A percentile compares a stretch with the other conserved stretches of the same genome.
Conservation (phyloP, 192 early-diverging fungal species). For the Bifiguratus adelaidae region DNA sequence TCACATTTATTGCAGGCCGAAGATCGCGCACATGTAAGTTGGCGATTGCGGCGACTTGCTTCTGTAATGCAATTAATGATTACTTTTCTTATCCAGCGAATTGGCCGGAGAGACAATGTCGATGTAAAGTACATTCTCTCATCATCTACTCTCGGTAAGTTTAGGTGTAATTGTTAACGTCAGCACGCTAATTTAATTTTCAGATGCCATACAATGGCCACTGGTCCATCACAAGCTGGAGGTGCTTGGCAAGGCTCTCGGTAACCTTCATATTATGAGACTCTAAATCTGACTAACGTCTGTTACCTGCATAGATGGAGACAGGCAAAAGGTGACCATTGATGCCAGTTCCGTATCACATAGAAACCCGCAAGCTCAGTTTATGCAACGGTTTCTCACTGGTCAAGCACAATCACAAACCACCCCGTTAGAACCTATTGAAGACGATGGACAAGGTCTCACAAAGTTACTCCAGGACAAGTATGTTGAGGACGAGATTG, state of each 20-base stretch:
- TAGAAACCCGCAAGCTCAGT: too few relatives aligned
- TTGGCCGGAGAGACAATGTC: conserved; percentile 23
- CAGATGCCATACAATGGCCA: conserved; percentile 35
- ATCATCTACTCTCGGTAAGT: conserved; percentile 25
- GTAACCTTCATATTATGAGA: conserved; percentile 3
- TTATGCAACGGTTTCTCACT: too few relatives aligned
- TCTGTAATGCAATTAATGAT: not conserved
- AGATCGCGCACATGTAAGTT: conserved; percentile 27
- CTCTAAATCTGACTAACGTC: too few relatives aligned
- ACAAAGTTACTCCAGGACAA: too few relatives aligned
- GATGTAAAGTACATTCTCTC: conserved; percentile 37
- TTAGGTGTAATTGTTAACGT: not conserved
- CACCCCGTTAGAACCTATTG: too few relatives aligned
- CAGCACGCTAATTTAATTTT: not conserved
- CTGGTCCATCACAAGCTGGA: conserved; percentile 21
- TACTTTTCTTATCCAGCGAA: conserved; percentile 14
- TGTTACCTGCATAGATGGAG: too few relatives aligned
- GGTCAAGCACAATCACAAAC: too few relatives aligned
- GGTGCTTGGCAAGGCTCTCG: conserved; percentile 18
- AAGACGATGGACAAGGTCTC: too few relatives aligned
- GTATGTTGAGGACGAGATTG: too few relatives aligned
- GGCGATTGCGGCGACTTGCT: not conserved
- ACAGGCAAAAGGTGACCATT: too few relatives aligned
- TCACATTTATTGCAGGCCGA: conserved; percentile 36
- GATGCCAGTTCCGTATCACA: too few relatives aligned